Conservation (phyloP, 805 yeast species). For the Jamesozyma rosinii region DNA sequence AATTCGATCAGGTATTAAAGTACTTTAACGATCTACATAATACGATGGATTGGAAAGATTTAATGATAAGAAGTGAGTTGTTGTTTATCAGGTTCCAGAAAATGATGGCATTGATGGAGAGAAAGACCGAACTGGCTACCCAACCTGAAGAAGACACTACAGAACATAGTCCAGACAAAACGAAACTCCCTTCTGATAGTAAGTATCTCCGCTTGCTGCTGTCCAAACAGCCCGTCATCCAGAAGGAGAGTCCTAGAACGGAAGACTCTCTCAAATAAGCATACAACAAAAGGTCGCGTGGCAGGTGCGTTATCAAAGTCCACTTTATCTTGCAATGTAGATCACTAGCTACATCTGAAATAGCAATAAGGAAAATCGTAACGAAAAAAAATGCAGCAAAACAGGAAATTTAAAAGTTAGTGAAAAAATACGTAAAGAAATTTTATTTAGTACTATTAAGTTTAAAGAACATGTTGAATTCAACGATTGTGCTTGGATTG, state of each 20-base stretch:
- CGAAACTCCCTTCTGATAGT: conserved; percentile 13
- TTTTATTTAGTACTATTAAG: not conserved
- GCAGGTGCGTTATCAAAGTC: too few species aligned
- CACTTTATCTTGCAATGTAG: too few species aligned
- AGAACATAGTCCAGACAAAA: not conserved
- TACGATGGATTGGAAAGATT: conserved; percentile 63
- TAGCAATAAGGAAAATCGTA: too few species aligned
- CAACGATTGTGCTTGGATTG: too few species aligned
- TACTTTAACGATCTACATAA: conserved; percentile 85
- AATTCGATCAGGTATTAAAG: conserved; percentile 86
- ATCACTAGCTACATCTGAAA: too few species aligned
- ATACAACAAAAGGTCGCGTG: too few species aligned
- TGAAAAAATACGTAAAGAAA: not conserved
- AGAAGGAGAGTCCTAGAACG: conserved; percentile 40
- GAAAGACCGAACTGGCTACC: conserved; percentile 29
- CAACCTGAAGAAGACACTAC: not conserved
- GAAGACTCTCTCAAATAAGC: conserved; percentile 18
- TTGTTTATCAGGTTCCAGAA: conserved; percentile 72
- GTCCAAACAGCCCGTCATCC: conserved; percentile 51
- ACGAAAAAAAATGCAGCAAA: conserved; percentile 5
- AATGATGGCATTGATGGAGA: conserved; percentile 70
- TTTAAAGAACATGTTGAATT: not conserved
- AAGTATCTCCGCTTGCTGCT: conserved; percentile 47
- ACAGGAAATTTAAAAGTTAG: too few species aligned
- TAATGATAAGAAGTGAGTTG: conserved; percentile 76